Conservation (phyloP, 2,329 filamentous ascomycete genomes). For the Tolypocladium ovalisporum region DNA sequence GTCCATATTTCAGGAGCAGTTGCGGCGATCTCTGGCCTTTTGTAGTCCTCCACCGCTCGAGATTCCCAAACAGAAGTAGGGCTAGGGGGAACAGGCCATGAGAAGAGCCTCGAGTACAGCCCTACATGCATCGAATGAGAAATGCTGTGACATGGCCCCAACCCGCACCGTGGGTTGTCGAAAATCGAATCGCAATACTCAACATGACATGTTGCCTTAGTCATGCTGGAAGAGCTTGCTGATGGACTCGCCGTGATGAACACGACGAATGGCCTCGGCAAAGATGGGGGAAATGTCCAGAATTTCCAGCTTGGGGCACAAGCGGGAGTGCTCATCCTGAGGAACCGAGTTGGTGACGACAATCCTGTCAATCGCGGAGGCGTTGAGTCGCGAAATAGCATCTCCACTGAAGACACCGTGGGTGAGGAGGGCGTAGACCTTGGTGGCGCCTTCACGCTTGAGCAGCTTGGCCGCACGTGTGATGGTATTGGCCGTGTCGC, state of each 20-base stretch:
- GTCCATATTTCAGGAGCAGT: not conserved
- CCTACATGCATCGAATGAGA: not conserved
- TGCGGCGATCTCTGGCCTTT: not conserved
- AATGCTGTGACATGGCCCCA: not conserved
- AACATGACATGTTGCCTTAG: constrained; percentile 5
- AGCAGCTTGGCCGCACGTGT: constrained; percentile 93
- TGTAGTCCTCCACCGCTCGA: not conserved
- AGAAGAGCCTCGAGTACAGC: not conserved
- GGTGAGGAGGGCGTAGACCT: constrained; percentile 84
- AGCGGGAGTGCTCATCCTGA: constrained; percentile 66
- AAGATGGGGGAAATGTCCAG: constrained; percentile 85
- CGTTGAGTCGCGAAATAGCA: constrained; percentile 88
- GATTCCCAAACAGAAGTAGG: not conserved
- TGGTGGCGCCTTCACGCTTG: constrained; percentile 87
- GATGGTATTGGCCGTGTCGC: constrained; percentile 94
- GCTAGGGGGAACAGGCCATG: not conserved
- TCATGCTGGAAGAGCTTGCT: constrained; percentile 66
- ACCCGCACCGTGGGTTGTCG: not conserved
- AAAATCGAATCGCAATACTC: not conserved
- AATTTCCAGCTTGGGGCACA: constrained; percentile 83
- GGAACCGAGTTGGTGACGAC: constrained; percentile 93
- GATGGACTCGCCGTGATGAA: constrained; percentile 96
- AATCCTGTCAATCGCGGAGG: constrained; percentile 84
- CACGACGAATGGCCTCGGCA: constrained; percentile 87
- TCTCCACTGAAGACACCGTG: constrained; percentile 94